These are phyloP conservation scores for Cyclotella choctawhatcheeana DNA, from an alignment of 108 stramenopile species.

Conservation along the genomic window DNA sequence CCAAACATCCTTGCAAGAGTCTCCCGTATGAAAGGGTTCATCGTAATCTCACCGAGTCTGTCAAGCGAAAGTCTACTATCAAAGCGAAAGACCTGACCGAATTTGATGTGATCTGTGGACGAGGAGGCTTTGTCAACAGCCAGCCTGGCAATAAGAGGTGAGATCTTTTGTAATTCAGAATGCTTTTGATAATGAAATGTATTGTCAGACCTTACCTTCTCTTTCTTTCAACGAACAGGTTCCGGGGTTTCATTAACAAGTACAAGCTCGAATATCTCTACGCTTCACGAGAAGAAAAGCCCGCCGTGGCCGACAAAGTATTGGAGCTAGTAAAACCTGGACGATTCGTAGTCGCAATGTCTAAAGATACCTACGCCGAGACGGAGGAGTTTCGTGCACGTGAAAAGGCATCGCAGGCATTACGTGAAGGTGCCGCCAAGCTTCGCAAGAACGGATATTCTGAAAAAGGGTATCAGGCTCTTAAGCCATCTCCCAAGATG, in stretches of 20 bases:
- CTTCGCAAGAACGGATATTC: conserved; percentile 27
- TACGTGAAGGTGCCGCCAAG: conserved; percentile 54
- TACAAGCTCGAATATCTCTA: conserved; percentile 46
- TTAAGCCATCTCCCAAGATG: conserved; percentile 11
- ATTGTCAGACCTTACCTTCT: too few relatives aligned
- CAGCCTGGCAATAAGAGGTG: conserved; percentile 50
- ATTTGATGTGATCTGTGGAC: conserved; percentile 46
- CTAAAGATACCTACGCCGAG: conserved; percentile 29
- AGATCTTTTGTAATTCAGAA: too few relatives aligned
- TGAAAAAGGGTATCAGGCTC: background rate
- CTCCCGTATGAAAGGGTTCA: background rate
- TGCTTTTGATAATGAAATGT: too few relatives aligned
- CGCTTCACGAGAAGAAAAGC: conserved; percentile 44
- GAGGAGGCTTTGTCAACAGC: conserved; percentile 46
- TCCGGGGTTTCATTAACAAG: conserved; percentile 41
- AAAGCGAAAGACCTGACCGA: conserved; percentile 15
- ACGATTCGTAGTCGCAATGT: conserved; percentile 3
- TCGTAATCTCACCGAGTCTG: background rate
- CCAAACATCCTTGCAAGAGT: background rate
- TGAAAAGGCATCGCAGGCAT: conserved; percentile 50
- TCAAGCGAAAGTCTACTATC: too few relatives aligned
- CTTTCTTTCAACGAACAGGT: too few relatives aligned
- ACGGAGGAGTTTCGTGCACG: conserved; percentile 38
- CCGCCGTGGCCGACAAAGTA: conserved; percentile 34
- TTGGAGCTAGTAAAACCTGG: conserved; percentile 37